phyloP scores from a whole-genome alignment of 441 rosid species.

The Breynia disticha region DNA sequence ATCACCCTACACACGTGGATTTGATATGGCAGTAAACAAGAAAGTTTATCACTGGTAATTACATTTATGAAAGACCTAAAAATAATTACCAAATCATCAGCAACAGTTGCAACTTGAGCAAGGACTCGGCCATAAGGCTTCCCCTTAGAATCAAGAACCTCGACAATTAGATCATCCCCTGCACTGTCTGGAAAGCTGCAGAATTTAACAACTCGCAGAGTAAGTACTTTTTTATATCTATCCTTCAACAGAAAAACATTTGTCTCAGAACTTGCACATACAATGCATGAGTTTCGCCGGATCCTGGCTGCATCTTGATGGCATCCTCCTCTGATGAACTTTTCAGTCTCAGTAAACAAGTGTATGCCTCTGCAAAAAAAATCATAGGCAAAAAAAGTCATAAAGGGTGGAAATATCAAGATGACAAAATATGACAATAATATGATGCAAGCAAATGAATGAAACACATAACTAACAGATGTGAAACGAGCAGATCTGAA shows the following conservation, averaged over 20 bases:
- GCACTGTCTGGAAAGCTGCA: slow-evolving; percentile 93
- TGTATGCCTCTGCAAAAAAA: slow-evolving; percentile 55
- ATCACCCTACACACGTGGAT: slow-evolving; percentile 43
- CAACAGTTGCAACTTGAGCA: slow-evolving; percentile 79
- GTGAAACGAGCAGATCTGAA: too few species aligned
- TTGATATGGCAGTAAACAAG: too few species aligned
- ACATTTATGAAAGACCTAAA: slow-evolving; percentile 8
- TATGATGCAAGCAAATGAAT: background rate
- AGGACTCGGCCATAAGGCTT: slow-evolving; percentile 83
- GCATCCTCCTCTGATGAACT: slow-evolving; percentile 78
- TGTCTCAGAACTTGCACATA: slow-evolving; percentile 32
- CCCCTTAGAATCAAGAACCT: slow-evolving; percentile 82
- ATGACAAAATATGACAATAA: background rate
- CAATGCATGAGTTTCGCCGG: slow-evolving; percentile 93
- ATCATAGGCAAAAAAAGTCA: slow-evolving; percentile 5
- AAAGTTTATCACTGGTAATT: too few species aligned
- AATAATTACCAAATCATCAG: slow-evolving; percentile 64
- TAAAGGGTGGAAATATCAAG: slow-evolving; percentile 4
- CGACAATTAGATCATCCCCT: slow-evolving; percentile 92
- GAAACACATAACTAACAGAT: too few species aligned
- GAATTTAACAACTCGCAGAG: slow-evolving; percentile 20
- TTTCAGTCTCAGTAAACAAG: slow-evolving; percentile 70
- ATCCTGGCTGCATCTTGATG: slow-evolving; percentile 82
- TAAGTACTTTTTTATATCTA: background rate
- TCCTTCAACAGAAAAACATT: too few species aligned